Evolutionary conservation across 768 basidiomycete species (phyloP), one percentile per base, ranked within the genome.

Genomic region (Hypholoma sublateritium): DNA sequence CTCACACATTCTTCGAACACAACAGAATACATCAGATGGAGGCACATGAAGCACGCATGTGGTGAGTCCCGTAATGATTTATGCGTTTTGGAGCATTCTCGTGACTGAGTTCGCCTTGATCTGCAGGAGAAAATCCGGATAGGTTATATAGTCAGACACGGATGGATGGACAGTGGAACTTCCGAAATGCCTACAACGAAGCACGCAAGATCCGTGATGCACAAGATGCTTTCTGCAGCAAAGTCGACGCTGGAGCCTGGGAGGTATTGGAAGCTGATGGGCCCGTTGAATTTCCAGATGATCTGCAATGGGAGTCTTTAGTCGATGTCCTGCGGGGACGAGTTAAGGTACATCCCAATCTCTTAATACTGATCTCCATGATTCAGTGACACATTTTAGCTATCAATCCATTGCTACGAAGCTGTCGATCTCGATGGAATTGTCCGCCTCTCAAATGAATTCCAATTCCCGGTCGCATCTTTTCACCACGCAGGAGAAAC

Each of bases 401-500:
- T 79, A 9, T 72, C 73, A 0, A 69, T 74, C 19, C 78, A 79
- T 59, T 78, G 78, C 47, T 78, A 79, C 51, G 78, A 79, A 69
- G 85, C 86, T 0, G 84, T 86, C 6, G 88, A 90, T 69, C 68
- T 89, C n/a, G 86, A 89, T 53, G 78, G 74, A 24, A 77, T 88
- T 45, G 79, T 88, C 56, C 77, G 88, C 50, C 75, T 93, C 3
- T 83, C 89, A 11, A 90, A 93, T 69, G 91, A 93, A 60, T 93
- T 92, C 75, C 74, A 89, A 58, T 90, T 90, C 71, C 81, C 85
- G 0, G 74, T 91, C 36, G 82, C 89, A 0, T 86, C 87, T 0
- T 83, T 91, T 70, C 90, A 91, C 63, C 90, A 92, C 61, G 89
- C 91, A 0, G 84, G 85, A 41, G 89, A 92, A 62, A 82, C 90